Base-by-base conservation (phyloP, 192 early-diverging fungal genomes). In the Backusella luteola region DNA sequence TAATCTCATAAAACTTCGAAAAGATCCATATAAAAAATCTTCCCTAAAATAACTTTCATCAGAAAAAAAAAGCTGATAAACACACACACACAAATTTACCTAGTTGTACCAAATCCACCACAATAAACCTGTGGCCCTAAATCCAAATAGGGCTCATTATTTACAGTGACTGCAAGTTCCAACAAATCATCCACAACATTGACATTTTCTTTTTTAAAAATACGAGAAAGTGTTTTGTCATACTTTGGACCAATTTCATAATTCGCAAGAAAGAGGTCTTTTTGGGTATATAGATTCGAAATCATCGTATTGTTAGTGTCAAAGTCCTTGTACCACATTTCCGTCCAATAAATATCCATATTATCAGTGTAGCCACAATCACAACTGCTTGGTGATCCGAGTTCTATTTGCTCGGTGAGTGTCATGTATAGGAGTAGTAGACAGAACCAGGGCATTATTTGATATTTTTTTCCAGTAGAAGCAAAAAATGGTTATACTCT, bases 11-110 rank as follows among this genome's bases (percentile, higher is more conserved):
- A 44, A 44, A 15, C 39, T 67, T 42, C 75, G 69, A 73, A 76
- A 80, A 12, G 74, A 73, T 21, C 79, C 79, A 56, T 80, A 80
- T 6, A 80, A 23, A 12, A 74, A 21, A 66, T 79, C 49, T 15
- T 52, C 26, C 56, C 77, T 63, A 63, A 12, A 63, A 26, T 59
- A 29, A 4, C 66, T 41, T 21, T 34, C 26, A 38, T 36, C 14
- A 35, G 34, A 23, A 5, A 76, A 36, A 36, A 59, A 56, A 32
- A 15, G 3, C 4, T 17, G 42, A 39, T 44, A 44, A 68, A 39
- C 26, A 34, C 8, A 2, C 9, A 49, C 46, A n/a, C 6, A 49
- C 19, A n/a, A 19, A 6, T 49, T 42, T 71, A 71, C 69, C 73
- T 74, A 39, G 67, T 77, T 19, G 76, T 77, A 35, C 76, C 80